Evolutionary conservation across 1,284 basidiomycete species (phyloP).

Genomic region (Apiotrichum laibachii): DNA sequence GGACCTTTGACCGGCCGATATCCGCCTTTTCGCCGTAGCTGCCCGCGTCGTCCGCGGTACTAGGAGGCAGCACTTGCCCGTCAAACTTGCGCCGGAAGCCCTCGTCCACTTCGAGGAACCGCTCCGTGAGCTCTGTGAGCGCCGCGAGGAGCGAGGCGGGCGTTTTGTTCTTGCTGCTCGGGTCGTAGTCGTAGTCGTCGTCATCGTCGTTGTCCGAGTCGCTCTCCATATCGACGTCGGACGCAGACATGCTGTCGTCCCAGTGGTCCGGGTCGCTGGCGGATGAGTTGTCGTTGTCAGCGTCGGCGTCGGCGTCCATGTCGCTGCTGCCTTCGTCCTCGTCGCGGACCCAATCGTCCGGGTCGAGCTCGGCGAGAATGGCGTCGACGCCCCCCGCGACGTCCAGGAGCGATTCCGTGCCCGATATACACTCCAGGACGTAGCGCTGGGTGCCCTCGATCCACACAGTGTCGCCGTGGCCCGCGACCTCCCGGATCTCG

Average conservation of each 20-base stretch:
- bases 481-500: neutral
- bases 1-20: neutral
- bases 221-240: neutral
- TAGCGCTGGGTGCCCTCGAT: neutral
- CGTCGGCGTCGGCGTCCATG: neutral
- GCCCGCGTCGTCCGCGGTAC: too few relatives aligned
- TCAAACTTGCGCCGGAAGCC: conserved; percentile 1
- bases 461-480: neutral
- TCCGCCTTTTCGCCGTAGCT: neutral
- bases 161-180: neutral
- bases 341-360: neutral
- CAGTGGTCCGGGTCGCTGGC: too few relatives aligned
- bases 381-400: too few relatives aligned
- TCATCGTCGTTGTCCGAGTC: neutral
- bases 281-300: neutral
- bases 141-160: neutral
- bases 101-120: conserved; percentile 2
- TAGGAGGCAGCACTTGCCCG: neutral
- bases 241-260: neutral
- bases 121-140: neutral
- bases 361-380: neutral
- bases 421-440: neutral
- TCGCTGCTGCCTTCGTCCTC: neutral
- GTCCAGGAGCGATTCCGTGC: neutral
- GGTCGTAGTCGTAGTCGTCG: neutral